Evolutionary conservation across 495 filamentous ascomycete genomes (phyloP), one percentile per base, ranked within the genome.

Genomic region (Daldinia loculata): DNA sequence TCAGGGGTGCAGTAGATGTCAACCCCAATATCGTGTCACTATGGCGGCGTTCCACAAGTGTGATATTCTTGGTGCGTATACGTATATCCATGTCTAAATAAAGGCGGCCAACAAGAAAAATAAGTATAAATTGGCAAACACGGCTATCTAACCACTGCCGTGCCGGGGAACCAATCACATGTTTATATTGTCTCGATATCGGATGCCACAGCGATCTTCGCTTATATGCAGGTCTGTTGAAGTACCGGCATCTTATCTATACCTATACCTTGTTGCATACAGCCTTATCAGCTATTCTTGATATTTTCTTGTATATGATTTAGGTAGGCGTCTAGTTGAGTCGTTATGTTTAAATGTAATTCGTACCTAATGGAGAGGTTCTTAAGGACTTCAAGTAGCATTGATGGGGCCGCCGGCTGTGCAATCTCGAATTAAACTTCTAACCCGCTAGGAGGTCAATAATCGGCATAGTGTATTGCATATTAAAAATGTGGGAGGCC

Each of bases 201-300:
- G 24, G 59, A 26, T 14, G 48, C 29, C 27, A 45, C 51, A 63
- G 43, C 52, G 63, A 67, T 63, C 58, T 51, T 58, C 56, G 30
- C 69, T 50, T 9, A 50, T 48, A 72, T 72, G 69, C 69, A 72
- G 53, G 55, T 55, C 59, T 56, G 15, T 1, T 34, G 63, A 59
- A 67, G 55, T 72, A 30, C 69, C 69, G 64, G 50, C 69, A 72
- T 72, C 32, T 26, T 26, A 12, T 27, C 15, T 36, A 36, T 14
- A 34, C n/a, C 17, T 22, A 56, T 19, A 22, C 19, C 19, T 48
- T 22, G 17, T 48, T 22, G 22, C 43, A 48, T 48, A 24, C 43
- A 48, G 43, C 43, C 43, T 48, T 48, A 24, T 48, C 19, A 11
- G 5, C 4, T 12, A 9, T 12, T 48, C 19, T 48, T 9, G 1